phyloP scores from a whole-genome alignment of 2,329 filamentous ascomycete genomes.

The Aureobasidium subglaciale region DNA sequence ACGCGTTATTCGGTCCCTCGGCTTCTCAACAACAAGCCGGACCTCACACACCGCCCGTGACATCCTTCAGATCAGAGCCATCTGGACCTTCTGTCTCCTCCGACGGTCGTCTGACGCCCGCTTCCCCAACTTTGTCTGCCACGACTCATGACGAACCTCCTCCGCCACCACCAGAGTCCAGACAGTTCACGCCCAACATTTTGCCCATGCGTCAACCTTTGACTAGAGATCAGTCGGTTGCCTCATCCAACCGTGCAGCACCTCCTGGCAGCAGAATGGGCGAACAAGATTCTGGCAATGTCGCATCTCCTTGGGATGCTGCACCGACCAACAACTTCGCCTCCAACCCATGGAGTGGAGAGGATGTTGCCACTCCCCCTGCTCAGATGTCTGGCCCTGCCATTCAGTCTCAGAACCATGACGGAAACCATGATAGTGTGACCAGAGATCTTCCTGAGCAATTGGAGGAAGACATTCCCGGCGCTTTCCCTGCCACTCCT shows the following conservation, averaged over 20 bases:
- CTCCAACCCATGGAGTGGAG: conserved; percentile 1
- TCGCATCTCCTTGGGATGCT: conserved; percentile 11
- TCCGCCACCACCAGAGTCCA: conserved; percentile 62
- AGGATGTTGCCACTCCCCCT: conserved; percentile 5
- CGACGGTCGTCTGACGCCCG: conserved; percentile 51
- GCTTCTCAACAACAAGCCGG: conserved; percentile 30
- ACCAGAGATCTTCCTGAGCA: conserved; percentile 34
- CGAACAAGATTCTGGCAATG: conserved; percentile 1
- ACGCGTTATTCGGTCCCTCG: conserved; percentile 34
- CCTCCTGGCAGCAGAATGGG: conserved; percentile 28
- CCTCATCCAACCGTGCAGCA: conserved; percentile 51
- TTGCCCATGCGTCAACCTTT: conserved; percentile 58
- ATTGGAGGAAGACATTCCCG: conserved; percentile 38
- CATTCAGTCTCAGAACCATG: conserved; percentile 33
- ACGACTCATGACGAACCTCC: conserved; percentile 51
- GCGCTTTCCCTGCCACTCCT: conserved; percentile 43
- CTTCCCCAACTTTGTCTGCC: conserved; percentile 52
- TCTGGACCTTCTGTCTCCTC: conserved; percentile 32
- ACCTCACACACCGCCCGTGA: conserved; percentile 43
- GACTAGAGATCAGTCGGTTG: conserved; percentile 57
- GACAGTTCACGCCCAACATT: conserved; percentile 71
- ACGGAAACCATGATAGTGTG: neutral
- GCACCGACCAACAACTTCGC: neutral
- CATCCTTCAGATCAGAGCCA: conserved; percentile 52
- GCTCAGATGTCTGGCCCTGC: conserved; percentile 69